Evolutionary conservation across 495 filamentous ascomycete genomes (phyloP), one percentile per base, ranked within the genome.

Genomic region (Neurospora sp.): DNA sequence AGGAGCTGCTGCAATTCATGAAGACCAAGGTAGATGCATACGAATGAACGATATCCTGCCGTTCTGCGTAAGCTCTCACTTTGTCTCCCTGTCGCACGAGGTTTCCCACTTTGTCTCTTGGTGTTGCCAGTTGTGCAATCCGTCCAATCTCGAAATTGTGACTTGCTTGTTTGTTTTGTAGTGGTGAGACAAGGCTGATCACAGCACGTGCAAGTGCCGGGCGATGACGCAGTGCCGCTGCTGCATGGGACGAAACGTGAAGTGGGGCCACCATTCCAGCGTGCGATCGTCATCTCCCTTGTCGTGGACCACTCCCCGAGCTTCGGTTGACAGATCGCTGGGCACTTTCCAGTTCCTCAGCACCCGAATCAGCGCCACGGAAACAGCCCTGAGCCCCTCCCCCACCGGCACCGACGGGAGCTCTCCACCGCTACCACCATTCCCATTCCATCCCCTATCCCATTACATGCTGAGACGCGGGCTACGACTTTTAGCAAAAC

Each of bases 31-130:
- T 77, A 27, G 76, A 79, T 44, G 70, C 76, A 44, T 84, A 83
- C 72, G 73, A 81, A 73, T 84, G 54, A 66, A 35, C 54, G 54
- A 66, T 35, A 35, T 35, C 54, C 54, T 66, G 14, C 88, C 90
- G 77, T 94, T 94, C 79, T 96, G 93, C 94, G 54, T 66, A 35
- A 66, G 54, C 54, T 66, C 23, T 16, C 54, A 62, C 86, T 95
- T 96, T 79, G 95, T 91, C 73, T 92, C 88, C 72, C 92, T 9
- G 90, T 92, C 73, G 95, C 84, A 39, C 92, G 89, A 23, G 92
- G 91, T 76, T 90, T 92, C 54, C 10, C n/a, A 23, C 46, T 54
- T 31, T 62, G 54, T 62, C 3, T 18, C 5, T 18, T 37, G 54
- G 54, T 66, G 54, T 16, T 35, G 54, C 54, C 54, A 66, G 54